phyloP scores from a whole-genome alignment of 169 alveolate genomes.

The Eimeria mitis region DNA sequence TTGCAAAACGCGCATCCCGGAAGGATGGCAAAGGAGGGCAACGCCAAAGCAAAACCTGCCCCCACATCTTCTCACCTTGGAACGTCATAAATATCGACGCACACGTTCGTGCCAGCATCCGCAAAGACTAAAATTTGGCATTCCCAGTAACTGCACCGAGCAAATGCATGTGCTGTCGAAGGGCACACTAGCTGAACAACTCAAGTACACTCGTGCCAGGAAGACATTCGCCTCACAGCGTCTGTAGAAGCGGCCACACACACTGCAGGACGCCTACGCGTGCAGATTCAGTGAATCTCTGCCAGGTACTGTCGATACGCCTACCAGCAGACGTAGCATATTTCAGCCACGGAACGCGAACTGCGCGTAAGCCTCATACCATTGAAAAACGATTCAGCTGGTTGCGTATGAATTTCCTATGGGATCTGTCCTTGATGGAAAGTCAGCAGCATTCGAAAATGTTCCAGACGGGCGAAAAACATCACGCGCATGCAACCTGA shows the following conservation, averaged over 20 bases:
- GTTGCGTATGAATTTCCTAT: neutral
- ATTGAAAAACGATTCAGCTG: neutral
- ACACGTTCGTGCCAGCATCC: too few species aligned
- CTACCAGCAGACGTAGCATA: neutral
- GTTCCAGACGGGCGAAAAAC: neutral
- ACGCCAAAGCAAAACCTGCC: too few species aligned
- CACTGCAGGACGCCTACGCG: neutral
- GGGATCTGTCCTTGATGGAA: neutral
- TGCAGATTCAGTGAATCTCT: neutral
- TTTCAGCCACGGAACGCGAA: neutral
- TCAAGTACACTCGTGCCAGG: too few species aligned
- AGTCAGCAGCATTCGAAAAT: neutral
- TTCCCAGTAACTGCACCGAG: too few species aligned
- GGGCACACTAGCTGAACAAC: too few species aligned
- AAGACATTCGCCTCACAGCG: neutral
- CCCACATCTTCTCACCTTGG: too few species aligned
- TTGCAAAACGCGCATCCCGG: neutral
- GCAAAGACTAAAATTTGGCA: too few species aligned
- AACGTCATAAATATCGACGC: too few species aligned
- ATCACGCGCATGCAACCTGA: neutral
- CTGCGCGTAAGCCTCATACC: neutral
- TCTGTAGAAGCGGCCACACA: neutral
- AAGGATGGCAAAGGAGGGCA: neutral
- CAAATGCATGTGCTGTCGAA: too few species aligned
- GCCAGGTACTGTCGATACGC: neutral